Conservation (phyloP, 768 basidiomycete genomes). For the Hortiboletus flavorubellus region DNA sequence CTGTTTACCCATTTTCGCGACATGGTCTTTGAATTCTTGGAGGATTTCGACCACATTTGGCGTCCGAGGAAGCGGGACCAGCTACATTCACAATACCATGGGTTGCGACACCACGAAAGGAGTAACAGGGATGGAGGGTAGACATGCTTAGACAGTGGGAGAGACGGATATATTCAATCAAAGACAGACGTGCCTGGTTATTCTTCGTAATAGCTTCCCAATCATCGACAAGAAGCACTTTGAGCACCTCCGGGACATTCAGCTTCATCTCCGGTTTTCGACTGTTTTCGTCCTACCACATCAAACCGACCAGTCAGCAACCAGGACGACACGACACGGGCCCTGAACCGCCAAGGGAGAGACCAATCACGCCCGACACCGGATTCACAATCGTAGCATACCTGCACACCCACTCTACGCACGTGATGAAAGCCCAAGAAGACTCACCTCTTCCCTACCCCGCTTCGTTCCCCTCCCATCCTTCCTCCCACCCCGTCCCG, state of each 20-base stretch:
- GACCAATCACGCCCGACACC: not conserved
- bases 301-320: not conserved
- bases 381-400: too few species aligned
- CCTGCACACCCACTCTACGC: too few species aligned
- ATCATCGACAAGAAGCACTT: conserved; percentile 88
- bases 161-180: not conserved
- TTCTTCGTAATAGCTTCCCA: too few species aligned
- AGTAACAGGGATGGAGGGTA: not conserved
- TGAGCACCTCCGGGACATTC: conserved; percentile 84
- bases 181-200: too few species aligned
- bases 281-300: conserved; percentile 62
- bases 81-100: conserved; percentile 39
- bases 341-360: not conserved
- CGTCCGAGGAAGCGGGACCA: conserved; percentile 76
- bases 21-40: conserved; percentile 69
- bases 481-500: too few species aligned
- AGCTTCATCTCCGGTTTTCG: conserved; percentile 90
- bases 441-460: too few species aligned
- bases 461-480: too few species aligned
- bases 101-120: not conserved
- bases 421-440: too few species aligned
- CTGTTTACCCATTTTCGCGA: conserved; percentile 46
- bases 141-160: not conserved
- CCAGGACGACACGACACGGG: not conserved
- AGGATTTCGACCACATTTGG: conserved; percentile 79